phyloP scores from a whole-genome alignment of 2,329 filamentous ascomycete genomes.

The Canariomyces notabilis region DNA sequence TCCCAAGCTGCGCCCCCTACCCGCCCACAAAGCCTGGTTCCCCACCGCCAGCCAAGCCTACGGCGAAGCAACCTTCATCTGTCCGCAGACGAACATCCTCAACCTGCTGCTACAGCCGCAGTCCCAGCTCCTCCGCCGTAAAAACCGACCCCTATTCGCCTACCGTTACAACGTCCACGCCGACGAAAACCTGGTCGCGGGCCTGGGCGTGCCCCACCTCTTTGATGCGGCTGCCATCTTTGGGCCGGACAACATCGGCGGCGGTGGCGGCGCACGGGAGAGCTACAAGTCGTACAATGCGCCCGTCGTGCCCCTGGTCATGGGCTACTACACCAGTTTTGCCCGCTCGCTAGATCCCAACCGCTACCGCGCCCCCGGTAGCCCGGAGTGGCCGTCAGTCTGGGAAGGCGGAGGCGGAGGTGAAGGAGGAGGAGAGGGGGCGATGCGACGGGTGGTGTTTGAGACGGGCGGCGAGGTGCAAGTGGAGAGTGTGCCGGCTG shows the following conservation, averaged over 20 bases:
- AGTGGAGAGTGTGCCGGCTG: conserved; percentile 36
- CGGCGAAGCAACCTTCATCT: conserved; percentile 43
- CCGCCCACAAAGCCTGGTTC: conserved; percentile 41
- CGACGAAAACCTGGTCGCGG: conserved; percentile 29
- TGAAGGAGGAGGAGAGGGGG: conserved; percentile 25
- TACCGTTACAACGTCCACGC: conserved; percentile 49
- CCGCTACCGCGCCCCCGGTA: conserved; percentile 26
- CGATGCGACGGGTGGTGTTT: conserved; percentile 35
- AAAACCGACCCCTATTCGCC: conserved; percentile 33
- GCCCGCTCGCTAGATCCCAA: conserved; percentile 43
- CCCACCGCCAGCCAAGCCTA: conserved; percentile 39
- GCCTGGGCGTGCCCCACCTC: conserved; percentile 45
- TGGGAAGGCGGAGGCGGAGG: conserved; percentile 33
- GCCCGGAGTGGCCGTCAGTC: conserved; percentile 39
- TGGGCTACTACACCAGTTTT: conserved; percentile 49
- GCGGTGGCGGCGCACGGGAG: conserved; percentile 23
- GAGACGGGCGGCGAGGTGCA: conserved; percentile 33
- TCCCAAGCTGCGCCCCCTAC: conserved; percentile 30
- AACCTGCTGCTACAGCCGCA: conserved; percentile 17
- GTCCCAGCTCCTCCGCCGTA: conserved; percentile 3
- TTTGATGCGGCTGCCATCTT: conserved; percentile 46
- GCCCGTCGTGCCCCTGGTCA: conserved; percentile 41
- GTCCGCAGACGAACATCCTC: conserved; percentile 38
- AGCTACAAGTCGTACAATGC: conserved; percentile 44
- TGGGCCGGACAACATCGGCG: conserved; percentile 37